A percentile compares a stretch with the other conserved stretches of the same genome.
These are phyloP conservation scores for Mycena floridula DNA, from an alignment of 768 basidiomycete species.

Conservation along the genomic window DNA sequence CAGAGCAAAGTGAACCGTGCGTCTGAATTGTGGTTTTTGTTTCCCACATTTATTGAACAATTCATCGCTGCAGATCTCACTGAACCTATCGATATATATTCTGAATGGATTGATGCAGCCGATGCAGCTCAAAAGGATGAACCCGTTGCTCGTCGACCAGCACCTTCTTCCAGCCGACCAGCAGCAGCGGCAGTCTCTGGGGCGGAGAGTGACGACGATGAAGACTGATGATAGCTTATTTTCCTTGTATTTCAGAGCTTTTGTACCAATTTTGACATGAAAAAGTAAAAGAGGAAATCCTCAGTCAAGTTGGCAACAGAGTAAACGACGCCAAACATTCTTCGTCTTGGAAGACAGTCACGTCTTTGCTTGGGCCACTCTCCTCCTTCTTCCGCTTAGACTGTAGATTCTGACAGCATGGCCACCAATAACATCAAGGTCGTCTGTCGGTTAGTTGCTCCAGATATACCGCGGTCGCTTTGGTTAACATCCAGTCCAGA, in stretches of 20 bases:
- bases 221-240: no score
- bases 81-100: slow-evolving; percentile 85
- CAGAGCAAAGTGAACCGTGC: slow-evolving; percentile 85
- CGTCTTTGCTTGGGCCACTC: no score
- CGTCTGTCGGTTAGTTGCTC: slow-evolving; percentile 82
- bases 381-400: no score
- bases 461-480: slow-evolving; percentile 4
- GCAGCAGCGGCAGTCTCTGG: slow-evolving; percentile 30
- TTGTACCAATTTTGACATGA: no score
- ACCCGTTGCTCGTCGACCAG: slow-evolving; percentile 43
- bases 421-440: slow-evolving; percentile 95
- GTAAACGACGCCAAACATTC: no score
- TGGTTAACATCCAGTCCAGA: slow-evolving; percentile 31
- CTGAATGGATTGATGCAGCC: slow-evolving; percentile 88
- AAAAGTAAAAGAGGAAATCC: no score
- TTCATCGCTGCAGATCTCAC: slow-evolving; percentile 56
- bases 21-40: slow-evolving; percentile 22
- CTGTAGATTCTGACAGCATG: slow-evolving; percentile 26
- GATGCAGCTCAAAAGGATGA: slow-evolving; percentile 73
- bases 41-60: slow-evolving; percentile 4
- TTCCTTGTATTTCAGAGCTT: no score
- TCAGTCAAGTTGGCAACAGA: no score
- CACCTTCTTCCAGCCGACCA: slow-evolving; percentile 56
- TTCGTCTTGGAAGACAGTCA: no score
- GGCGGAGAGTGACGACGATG: slow-evolving; percentile 46